A percentile compares a stretch with the other conserved stretches of the same genome.
phyloP scores from a whole-genome alignment of 2,329 filamentous ascomycete genomes.

The Fusarium sp. region DNA sequence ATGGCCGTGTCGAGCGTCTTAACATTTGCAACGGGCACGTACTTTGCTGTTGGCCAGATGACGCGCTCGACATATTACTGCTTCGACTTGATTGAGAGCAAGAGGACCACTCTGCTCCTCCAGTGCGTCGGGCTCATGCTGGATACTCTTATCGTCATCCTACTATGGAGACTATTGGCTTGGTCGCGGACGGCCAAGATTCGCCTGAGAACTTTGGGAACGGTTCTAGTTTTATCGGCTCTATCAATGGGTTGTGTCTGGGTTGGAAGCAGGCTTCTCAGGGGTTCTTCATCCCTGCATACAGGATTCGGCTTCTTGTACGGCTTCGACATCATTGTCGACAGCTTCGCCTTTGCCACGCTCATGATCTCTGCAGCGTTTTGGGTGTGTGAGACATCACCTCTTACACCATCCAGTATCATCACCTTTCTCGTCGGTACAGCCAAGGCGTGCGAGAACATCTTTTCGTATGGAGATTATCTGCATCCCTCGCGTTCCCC shows the following conservation, averaged over 20 bases:
- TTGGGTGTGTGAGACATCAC: slow-evolving; percentile 61
- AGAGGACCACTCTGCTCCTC: slow-evolving; percentile 51
- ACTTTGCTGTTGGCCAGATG: slow-evolving; percentile 53
- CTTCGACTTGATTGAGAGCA: slow-evolving; percentile 56
- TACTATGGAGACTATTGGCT: slow-evolving; percentile 63
- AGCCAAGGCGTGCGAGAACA: slow-evolving; percentile 50
- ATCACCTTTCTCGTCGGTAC: slow-evolving; percentile 59
- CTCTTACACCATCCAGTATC: slow-evolving; percentile 56
- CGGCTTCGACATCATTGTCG: slow-evolving; percentile 61
- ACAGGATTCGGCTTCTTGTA: slow-evolving; percentile 59
- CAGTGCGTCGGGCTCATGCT: slow-evolving; percentile 60
- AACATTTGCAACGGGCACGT: slow-evolving; percentile 59
- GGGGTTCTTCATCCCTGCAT: slow-evolving; percentile 33
- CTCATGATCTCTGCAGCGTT: slow-evolving; percentile 59
- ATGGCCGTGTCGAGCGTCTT: slow-evolving; percentile 52
- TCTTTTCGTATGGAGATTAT: slow-evolving; percentile 58
- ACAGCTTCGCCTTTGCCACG: slow-evolving; percentile 59
- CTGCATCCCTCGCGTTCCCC: slow-evolving; percentile 54
- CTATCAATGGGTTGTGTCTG: slow-evolving; percentile 54
- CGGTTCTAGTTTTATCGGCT: slow-evolving; percentile 56
- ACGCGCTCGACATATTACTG: slow-evolving; percentile 65
- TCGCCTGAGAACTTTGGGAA: slow-evolving; percentile 59
- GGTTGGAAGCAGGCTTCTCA: slow-evolving; percentile 48
- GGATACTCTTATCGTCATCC: slow-evolving; percentile 60
- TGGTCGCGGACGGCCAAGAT: slow-evolving; percentile 63